Conservation (phyloP, 176 grass and related monocot genomes). For the Rhynchospora breviuscula region DNA sequence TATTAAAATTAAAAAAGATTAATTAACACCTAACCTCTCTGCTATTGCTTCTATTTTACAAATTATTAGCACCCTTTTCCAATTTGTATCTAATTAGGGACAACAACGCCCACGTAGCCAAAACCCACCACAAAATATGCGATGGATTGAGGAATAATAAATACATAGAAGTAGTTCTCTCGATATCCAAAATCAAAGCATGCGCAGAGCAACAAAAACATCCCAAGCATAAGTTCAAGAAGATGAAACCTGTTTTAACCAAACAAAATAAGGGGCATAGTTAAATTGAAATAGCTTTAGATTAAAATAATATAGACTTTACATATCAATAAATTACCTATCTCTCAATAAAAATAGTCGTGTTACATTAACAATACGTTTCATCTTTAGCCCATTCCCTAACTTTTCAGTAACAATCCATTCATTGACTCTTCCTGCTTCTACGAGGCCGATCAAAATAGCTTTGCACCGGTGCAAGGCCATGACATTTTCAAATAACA, state of each 20-base stretch:
- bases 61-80: neutral
- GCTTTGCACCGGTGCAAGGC: slow-evolving; percentile 63
- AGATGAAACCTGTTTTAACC: slow-evolving; percentile 27
- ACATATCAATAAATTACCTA: slow-evolving; percentile 32
- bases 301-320: neutral
- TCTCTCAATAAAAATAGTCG: slow-evolving; percentile 19
- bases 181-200: slow-evolving; percentile 43
- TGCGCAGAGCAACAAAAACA: slow-evolving; percentile 34
- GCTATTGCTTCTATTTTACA: neutral
- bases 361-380: slow-evolving; percentile 10
- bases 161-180: slow-evolving; percentile 43
- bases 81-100: slow-evolving; percentile 22
- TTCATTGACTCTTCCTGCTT: slow-evolving; percentile 66
- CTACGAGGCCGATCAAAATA: slow-evolving; percentile 45
- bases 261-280: neutral
- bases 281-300: neutral
- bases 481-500: slow-evolving; percentile 81
- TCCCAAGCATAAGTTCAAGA: slow-evolving; percentile 37
- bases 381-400: slow-evolving; percentile 38
- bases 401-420: slow-evolving; percentile 80
- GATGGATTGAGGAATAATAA: slow-evolving; percentile 51
- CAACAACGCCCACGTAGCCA: slow-evolving; percentile 34
- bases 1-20: neutral
- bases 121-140: slow-evolving; percentile 59
- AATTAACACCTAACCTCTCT: neutral